Percentiles rank a stretch among this genome's conserved stretches.
Conservation (phyloP, 495 filamentous ascomycete species). For the Sphaerosporella brunnea region DNA sequence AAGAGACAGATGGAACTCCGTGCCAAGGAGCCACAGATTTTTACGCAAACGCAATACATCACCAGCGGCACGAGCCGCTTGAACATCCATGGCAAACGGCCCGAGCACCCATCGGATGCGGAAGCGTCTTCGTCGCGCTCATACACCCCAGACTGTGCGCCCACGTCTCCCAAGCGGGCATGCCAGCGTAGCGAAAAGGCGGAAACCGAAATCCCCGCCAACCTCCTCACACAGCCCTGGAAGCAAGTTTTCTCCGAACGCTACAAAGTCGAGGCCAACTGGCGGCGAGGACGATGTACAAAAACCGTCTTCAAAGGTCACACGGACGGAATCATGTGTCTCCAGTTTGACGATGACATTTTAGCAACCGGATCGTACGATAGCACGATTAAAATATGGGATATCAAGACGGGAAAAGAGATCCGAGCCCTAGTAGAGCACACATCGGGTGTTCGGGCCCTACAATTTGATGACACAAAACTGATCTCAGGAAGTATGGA, state of each 20-base stretch:
- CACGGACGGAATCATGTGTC: slow-evolving; percentile 82
- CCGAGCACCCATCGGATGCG: slow-evolving; percentile 10
- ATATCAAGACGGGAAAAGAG: slow-evolving; percentile 72
- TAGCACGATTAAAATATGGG: slow-evolving; percentile 86
- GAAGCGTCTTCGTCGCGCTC: not conserved
- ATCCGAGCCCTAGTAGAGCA: slow-evolving; percentile 71
- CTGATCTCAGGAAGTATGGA: slow-evolving; percentile 74
- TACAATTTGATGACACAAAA: slow-evolving; percentile 86
- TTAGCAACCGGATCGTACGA: slow-evolving; percentile 92
- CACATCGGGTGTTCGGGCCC: slow-evolving; percentile 58
- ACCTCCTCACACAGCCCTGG: slow-evolving; percentile 46
- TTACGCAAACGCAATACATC: slow-evolving; percentile 11
- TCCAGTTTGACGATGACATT: slow-evolving; percentile 88
- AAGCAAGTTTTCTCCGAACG: slow-evolving; percentile 84
- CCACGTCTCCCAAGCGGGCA: slow-evolving; percentile 17
- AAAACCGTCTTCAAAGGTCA: slow-evolving; percentile 72
- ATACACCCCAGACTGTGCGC: not conserved
- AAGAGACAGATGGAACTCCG: slow-evolving; percentile 69
- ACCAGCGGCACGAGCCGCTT: slow-evolving; percentile 17
- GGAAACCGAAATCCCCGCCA: slow-evolving; percentile 25
- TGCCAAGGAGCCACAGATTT: slow-evolving; percentile 34
- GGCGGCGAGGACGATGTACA: slow-evolving; percentile 81
- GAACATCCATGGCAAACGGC: slow-evolving; percentile 29
- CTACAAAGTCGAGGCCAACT: slow-evolving; percentile 81
- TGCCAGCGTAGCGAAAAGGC: slow-evolving; percentile 11